These are phyloP conservation scores for Solanum neorickii DNA, from an alignment of 257 asterid genomes.

Conservation along the genomic window DNA sequence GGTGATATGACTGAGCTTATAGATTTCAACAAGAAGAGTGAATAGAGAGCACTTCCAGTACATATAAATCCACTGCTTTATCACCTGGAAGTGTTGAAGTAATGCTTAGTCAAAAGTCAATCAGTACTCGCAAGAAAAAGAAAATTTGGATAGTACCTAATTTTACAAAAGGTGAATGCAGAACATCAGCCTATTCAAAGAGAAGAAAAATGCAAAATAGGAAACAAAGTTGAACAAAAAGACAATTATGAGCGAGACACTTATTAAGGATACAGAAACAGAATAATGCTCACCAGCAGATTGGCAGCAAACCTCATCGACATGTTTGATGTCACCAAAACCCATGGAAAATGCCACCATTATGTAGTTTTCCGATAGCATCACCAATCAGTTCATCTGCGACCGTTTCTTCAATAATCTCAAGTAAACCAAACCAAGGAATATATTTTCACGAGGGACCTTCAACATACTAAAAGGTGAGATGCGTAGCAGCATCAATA, in stretches of 20 bases:
- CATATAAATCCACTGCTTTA: slow-evolving; percentile 79
- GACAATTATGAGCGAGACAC: not conserved
- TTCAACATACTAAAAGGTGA: slow-evolving; percentile 71
- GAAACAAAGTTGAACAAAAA: not conserved
- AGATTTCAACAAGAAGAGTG: slow-evolving; percentile 90
- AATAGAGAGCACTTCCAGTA: slow-evolving; percentile 81
- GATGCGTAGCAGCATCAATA: slow-evolving; percentile 44
- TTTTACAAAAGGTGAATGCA: not conserved
- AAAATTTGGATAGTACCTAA: not conserved
- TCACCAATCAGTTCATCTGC: slow-evolving; percentile 17
- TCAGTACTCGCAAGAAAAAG: slow-evolving; percentile 37
- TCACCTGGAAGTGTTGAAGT: slow-evolving; percentile 81
- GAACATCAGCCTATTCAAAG: not conserved
- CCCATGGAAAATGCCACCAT: not conserved
- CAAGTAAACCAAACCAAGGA: slow-evolving; percentile 59
- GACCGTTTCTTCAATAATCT: slow-evolving; percentile 50
- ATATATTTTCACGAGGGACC: slow-evolving; percentile 58
- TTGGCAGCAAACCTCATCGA: slow-evolving; percentile 36
- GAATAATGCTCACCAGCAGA: not conserved
- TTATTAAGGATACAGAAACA: not conserved
- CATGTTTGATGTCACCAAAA: slow-evolving; percentile 5
- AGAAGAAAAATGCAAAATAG: not conserved
- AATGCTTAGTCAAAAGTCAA: slow-evolving; percentile 79
- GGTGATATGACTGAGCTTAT: slow-evolving; percentile 16
- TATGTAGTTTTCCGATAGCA: not conserved